Evolutionary conservation across 208 protist species (phyloP).

Genomic region (Trypanosoma brucei): DNA sequence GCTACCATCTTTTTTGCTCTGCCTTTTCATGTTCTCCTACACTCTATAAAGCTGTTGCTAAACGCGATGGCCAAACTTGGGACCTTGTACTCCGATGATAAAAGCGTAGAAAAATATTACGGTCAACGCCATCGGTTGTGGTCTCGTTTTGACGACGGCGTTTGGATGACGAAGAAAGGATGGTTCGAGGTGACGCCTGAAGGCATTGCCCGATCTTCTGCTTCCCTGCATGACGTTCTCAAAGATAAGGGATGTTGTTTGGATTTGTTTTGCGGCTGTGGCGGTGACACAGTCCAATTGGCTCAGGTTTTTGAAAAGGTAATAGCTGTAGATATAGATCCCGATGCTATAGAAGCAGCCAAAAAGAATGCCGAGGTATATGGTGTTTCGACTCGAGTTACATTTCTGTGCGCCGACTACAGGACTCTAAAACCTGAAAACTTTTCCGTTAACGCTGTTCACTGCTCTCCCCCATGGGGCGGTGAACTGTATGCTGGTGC

Average conservation of each 20-base stretch:
- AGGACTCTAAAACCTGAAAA: slow-evolving; percentile 8
- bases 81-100: slow-evolving; percentile 13
- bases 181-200: slow-evolving; percentile 30
- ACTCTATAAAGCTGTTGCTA: no score
- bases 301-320: slow-evolving; percentile 24
- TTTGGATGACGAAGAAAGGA: slow-evolving; percentile 28
- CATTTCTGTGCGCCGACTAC: slow-evolving; percentile 20
- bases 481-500: slow-evolving; percentile 17
- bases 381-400: slow-evolving; percentile 16
- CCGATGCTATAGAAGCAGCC: slow-evolving; percentile 19
- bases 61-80: slow-evolving; percentile 19
- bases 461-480: slow-evolving; percentile 20
- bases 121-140: slow-evolving; percentile 26
- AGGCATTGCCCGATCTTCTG: slow-evolving; percentile 2
- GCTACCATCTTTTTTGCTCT: no score
- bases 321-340: slow-evolving; percentile 24
- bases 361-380: slow-evolving; percentile 24
- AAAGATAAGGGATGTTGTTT: slow-evolving; percentile 16
- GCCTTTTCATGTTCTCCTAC: no score
- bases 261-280: slow-evolving; percentile 31
- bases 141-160: slow-evolving; percentile 25
- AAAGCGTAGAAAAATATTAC: slow-evolving; percentile 20
- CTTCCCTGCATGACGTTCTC: slow-evolving; percentile 8
- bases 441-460: slow-evolving; percentile 16
- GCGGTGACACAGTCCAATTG: slow-evolving; percentile 25